phyloP scores from a whole-genome alignment of 768 basidiomycete genomes.

The Phaffia tasmanica region DNA sequence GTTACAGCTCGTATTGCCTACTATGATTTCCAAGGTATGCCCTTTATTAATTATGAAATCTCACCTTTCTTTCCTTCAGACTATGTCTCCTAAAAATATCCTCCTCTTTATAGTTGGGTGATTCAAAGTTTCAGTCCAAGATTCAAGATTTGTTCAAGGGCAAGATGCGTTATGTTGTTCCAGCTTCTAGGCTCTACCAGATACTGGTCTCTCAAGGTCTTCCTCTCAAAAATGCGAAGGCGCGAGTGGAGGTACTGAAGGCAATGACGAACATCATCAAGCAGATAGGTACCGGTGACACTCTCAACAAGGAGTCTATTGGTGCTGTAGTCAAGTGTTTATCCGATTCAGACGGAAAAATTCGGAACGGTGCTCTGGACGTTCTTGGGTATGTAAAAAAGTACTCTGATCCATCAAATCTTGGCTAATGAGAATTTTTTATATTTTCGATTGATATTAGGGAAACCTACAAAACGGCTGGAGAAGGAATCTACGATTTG shows the following conservation, averaged over 20 bases:
- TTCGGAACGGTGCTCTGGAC: slow-evolving; percentile 74
- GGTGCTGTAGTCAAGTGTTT: slow-evolving; percentile 65
- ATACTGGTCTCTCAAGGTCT: slow-evolving; percentile 77
- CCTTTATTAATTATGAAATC: too few relatives aligned
- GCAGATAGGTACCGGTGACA: slow-evolving; percentile 12
- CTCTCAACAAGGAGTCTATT: slow-evolving; percentile 58
- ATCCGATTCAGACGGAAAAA: slow-evolving; percentile 76
- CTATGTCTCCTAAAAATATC: neutral
- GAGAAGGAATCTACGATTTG: slow-evolving; percentile 71
- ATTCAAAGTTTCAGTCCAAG: slow-evolving; percentile 57
- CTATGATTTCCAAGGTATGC: slow-evolving; percentile 72
- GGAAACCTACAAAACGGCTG: slow-evolving; percentile 68
- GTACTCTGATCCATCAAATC: neutral
- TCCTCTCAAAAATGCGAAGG: slow-evolving; percentile 81
- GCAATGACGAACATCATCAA: slow-evolving; percentile 35
- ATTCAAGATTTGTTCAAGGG: slow-evolving; percentile 56
- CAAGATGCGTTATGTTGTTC: slow-evolving; percentile 73
- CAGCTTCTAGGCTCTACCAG: slow-evolving; percentile 84
- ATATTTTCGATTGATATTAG: slow-evolving; percentile 40
- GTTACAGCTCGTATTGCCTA: slow-evolving; percentile 75
- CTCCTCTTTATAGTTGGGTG: slow-evolving; percentile 59
- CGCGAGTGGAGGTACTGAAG: slow-evolving; percentile 74
- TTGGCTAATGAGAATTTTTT: neutral
- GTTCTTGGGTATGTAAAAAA: slow-evolving; percentile 58
- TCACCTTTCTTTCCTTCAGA: neutral